Percentiles rank a stretch among this genome's conserved stretches.
phyloP scores from a whole-genome alignment of 2,329 filamentous ascomycete species.

The Fusarium hainanense region DNA sequence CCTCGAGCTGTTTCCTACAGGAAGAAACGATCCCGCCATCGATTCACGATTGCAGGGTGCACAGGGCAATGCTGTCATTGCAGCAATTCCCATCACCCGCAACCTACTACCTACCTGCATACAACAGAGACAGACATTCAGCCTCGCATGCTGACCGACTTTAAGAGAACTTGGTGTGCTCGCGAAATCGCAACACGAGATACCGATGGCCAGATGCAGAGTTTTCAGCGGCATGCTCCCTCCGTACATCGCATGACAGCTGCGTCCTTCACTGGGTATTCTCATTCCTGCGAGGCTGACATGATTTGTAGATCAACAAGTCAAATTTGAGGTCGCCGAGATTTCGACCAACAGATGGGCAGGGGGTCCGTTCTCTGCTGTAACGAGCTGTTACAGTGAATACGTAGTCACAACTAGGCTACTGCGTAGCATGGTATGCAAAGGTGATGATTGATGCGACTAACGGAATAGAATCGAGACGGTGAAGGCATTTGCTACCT shows the following conservation, averaged over 20 bases:
- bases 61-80: constrained; percentile 30
- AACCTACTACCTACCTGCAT: neutral
- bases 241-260: constrained; percentile 38
- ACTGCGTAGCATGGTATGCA: constrained; percentile 26
- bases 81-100: constrained; percentile 3
- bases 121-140: constrained; percentile 13
- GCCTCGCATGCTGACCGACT: constrained; percentile 35
- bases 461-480: constrained; percentile 17
- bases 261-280: constrained; percentile 5
- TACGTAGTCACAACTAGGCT: constrained; percentile 26
- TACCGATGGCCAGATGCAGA: constrained; percentile 5
- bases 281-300: constrained; percentile 38
- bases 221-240: constrained; percentile 35
- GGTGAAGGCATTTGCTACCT: constrained; percentile 21
- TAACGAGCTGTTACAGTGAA: constrained; percentile 13
- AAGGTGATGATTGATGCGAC: constrained; percentile 33
- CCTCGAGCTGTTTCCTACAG: constrained; percentile 27
- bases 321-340: constrained; percentile 34
- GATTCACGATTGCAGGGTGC: constrained; percentile 28
- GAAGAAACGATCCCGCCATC: constrained; percentile 27
- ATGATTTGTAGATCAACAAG: constrained; percentile 32
- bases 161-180: constrained; percentile 31
- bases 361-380: constrained; percentile 17
- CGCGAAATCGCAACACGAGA: constrained; percentile 26
- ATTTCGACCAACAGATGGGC: constrained; percentile 30